These are phyloP conservation scores for Didymella segeticola DNA, from an alignment of 2,329 filamentous ascomycete species.

Conservation along the genomic window DNA sequence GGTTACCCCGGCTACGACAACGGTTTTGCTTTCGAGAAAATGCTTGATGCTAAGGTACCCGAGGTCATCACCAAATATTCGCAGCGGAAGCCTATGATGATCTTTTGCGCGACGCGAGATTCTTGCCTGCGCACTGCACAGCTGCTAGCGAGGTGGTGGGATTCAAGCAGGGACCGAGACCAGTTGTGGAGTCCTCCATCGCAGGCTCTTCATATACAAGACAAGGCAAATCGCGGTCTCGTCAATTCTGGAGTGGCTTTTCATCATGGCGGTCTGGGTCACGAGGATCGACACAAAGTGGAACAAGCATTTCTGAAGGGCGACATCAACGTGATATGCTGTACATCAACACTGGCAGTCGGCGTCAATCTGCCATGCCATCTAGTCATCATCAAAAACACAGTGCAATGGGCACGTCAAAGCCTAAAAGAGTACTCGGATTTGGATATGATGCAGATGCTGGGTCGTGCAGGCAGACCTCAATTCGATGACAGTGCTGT, in stretches of 20 bases:
- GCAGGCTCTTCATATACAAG: constrained; percentile 59
- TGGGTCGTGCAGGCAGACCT: constrained; percentile 81
- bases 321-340: constrained; percentile 81
- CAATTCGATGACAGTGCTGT: constrained; percentile 80
- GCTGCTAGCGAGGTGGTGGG: constrained; percentile 71
- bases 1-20: constrained; percentile 71
- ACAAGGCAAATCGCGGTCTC: constrained; percentile 65
- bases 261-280: constrained; percentile 78
- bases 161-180: constrained; percentile 56
- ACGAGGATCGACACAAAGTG: constrained; percentile 68
- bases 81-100: constrained; percentile 75
- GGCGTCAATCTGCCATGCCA: constrained; percentile 86
- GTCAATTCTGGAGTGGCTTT: constrained; percentile 72
- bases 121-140: constrained; percentile 73
- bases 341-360: constrained; percentile 83
- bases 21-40: constrained; percentile 78
- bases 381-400: constrained; percentile 83
- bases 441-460: constrained; percentile 89
- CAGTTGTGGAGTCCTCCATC: constrained; percentile 70
- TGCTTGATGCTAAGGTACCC: constrained; percentile 69
- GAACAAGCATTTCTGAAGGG: constrained; percentile 74
- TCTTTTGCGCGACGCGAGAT: constrained; percentile 82
- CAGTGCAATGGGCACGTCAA: constrained; percentile 64
- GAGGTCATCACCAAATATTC: constrained; percentile 72
- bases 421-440: constrained; percentile 75